phyloP scores from a whole-genome alignment of 2,329 filamentous ascomycete genomes.

The Xylaria sp. region DNA sequence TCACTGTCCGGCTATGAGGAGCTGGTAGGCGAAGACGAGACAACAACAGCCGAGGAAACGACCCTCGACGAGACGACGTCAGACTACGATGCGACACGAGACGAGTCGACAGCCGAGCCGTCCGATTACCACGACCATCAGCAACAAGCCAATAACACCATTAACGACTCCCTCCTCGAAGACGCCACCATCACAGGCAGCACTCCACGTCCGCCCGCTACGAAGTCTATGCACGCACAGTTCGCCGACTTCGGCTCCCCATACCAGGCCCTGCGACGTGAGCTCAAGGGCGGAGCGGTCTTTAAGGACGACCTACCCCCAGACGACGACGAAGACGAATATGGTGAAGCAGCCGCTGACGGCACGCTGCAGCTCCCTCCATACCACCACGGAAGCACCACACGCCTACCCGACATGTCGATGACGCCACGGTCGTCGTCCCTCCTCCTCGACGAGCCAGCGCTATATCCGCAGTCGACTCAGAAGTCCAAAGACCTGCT shows the following conservation, averaged over 20 bases:
- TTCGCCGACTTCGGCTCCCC: conserved; percentile 75
- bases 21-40: conserved; percentile 69
- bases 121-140: conserved; percentile 45
- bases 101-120: conserved; percentile 43
- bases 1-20: conserved; percentile 95
- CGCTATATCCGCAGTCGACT: conserved; percentile 34
- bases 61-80: conserved; percentile 60
- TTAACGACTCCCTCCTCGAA: conserved; percentile 71
- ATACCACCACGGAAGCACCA: conserved; percentile 58
- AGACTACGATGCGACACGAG: conserved; percentile 46
- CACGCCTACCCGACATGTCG: conserved; percentile 65
- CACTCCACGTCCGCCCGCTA: conserved; percentile 66
- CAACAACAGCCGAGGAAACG: conserved; percentile 55
- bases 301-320: conserved; percentile 40
- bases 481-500: conserved; percentile 70
- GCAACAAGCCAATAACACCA: conserved; percentile 47
- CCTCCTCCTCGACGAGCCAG: conserved; percentile 55
- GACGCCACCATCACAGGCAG: conserved; percentile 68
- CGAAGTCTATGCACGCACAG: conserved; percentile 48
- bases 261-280: conserved; percentile 74
- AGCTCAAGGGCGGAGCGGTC: conserved; percentile 58
- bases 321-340: conserved; percentile 45
- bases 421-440: conserved; percentile 65
- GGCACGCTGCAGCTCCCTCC: conserved; percentile 54
- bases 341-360: conserved; percentile 45